These are phyloP conservation scores for Jamesozyma piceae DNA, from an alignment of 805 yeast species.

Conservation along the genomic window DNA sequence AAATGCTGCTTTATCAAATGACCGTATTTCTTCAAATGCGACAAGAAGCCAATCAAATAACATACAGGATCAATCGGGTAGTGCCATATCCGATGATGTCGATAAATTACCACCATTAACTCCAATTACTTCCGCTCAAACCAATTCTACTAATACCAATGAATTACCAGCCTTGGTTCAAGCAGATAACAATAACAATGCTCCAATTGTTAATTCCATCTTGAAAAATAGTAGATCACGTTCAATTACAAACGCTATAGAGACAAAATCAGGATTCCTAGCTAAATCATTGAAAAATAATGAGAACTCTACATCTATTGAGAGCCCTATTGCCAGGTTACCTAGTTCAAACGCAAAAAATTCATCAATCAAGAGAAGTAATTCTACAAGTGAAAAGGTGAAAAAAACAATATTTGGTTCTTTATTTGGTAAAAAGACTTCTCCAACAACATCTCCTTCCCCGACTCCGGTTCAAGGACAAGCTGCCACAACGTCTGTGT, in stretches of 20 bases:
- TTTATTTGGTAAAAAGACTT: constrained; percentile 17
- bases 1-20: constrained; percentile 10
- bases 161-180: neutral
- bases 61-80: neutral
- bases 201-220: neutral
- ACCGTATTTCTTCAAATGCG: neutral
- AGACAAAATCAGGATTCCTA: neutral
- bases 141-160: neutral
- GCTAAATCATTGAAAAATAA: neutral
- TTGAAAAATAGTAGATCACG: constrained; percentile 1
- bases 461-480: no score
- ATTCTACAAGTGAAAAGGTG: constrained; percentile 17
- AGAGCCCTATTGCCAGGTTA: neutral
- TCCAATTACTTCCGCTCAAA: neutral
- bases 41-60: neutral
- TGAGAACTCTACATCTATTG: neutral
- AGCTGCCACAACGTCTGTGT: no score
- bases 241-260: constrained; percentile 4
- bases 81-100: neutral
- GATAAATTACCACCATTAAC: neutral
- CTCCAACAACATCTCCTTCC: constrained; percentile 1
- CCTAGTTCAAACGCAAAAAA: constrained; percentile 1
- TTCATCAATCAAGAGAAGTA: constrained; percentile 9
- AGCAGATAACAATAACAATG: neutral
- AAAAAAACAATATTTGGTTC: constrained; percentile 24